These are phyloP conservation scores for Phialophora macrospora DNA, from an alignment of 2,329 filamentous ascomycete genomes.

Conservation along the genomic window DNA sequence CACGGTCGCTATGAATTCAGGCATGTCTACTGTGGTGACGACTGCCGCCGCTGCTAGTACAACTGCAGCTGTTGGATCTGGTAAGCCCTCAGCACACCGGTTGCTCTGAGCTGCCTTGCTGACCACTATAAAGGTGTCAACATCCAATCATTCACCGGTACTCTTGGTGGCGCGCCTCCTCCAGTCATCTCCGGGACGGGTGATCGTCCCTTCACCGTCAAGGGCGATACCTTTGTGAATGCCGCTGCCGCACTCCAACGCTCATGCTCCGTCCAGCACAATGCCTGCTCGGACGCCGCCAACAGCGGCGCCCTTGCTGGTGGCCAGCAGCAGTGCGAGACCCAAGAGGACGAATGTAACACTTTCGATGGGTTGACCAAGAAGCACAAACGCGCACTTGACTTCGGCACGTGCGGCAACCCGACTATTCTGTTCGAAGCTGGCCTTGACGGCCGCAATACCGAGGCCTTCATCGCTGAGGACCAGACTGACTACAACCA, in stretches of 20 bases:
- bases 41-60: conserved; percentile 2
- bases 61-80: conserved; percentile 8
- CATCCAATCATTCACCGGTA: conserved; percentile 49
- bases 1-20: conserved; percentile 9
- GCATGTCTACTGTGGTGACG: conserved; percentile 6
- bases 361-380: conserved; percentile 13
- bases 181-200: conserved; percentile 58
- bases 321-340: conserved; percentile 16
- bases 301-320: conserved; percentile 19
- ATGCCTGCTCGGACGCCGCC: conserved; percentile 57
- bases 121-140: conserved; percentile 17
- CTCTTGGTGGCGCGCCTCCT: conserved; percentile 59
- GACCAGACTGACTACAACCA: conserved; percentile 57
- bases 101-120: neutral
- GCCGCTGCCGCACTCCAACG: conserved; percentile 62
- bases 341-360: conserved; percentile 22
- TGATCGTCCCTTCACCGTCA: conserved; percentile 62
- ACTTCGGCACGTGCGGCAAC: conserved; percentile 56
- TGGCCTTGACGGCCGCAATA: conserved; percentile 55
- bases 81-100: neutral
- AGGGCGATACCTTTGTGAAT: conserved; percentile 64
- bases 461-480: conserved; percentile 51
- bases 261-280: conserved; percentile 68
- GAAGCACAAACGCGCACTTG: conserved; percentile 34
- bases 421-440: conserved; percentile 57